A percentile compares a stretch with the other conserved stretches of the same genome.
phyloP scores from a whole-genome alignment of 1,139 yeast genomes.

The Pichia sp. region DNA sequence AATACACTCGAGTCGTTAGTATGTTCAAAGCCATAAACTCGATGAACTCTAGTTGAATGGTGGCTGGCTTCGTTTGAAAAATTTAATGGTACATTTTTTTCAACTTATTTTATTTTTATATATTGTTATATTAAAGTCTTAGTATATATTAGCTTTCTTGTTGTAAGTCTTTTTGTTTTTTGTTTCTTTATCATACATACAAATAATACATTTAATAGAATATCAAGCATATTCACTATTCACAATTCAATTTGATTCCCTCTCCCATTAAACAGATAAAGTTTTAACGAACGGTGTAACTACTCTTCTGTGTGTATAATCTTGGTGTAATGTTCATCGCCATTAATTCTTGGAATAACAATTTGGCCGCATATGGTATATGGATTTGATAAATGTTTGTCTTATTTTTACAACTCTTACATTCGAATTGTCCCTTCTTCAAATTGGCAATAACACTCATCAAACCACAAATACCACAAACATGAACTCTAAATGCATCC shows the following conservation, averaged over 20 bases:
- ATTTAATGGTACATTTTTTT: no score
- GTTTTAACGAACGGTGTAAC: conserved; percentile 20
- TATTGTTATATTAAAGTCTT: no score
- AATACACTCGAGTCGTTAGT: no score
- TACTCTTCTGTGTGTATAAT: conserved; percentile 51
- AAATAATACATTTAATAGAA: no score
- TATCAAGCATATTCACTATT: no score
- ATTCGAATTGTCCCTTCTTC: conserved; percentile 95
- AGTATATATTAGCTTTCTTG: no score
- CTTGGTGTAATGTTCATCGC: conserved; percentile 96
- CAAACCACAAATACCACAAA: conserved; percentile 96
- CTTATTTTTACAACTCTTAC: conserved; percentile 97
- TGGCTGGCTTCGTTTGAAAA: no score
- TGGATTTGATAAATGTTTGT: conserved; percentile 96
- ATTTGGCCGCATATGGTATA: conserved; percentile 95
- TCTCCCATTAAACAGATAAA: neutral
- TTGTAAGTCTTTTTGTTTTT: no score
- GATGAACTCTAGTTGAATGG: no score
- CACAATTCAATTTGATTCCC: neutral
- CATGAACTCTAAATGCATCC: conserved; percentile 96
- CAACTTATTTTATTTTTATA: no score
- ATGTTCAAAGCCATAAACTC: no score
- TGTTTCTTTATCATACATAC: no score
- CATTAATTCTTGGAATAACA: conserved; percentile 96
- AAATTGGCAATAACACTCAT: conserved; percentile 96